A percentile compares a stretch with the other conserved stretches of the same genome.
phyloP scores from a whole-genome alignment of 345 rosid species.

The Toxicodendron radicans region DNA sequence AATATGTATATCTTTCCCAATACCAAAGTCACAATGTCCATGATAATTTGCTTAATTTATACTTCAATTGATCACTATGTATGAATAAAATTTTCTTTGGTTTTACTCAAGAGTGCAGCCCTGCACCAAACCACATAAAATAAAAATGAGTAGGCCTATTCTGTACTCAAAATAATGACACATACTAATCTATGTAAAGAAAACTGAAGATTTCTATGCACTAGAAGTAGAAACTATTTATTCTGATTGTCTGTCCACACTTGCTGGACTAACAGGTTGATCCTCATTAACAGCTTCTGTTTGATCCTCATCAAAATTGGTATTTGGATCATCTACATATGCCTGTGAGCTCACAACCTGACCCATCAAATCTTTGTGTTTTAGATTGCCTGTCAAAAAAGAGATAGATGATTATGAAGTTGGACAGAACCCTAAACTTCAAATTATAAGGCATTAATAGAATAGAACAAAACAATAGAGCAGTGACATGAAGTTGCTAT shows the following conservation, averaged over 20 bases:
- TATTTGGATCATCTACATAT: constrained; percentile 46
- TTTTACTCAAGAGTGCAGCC: too few relatives aligned
- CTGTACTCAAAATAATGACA: too few relatives aligned
- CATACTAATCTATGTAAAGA: too few relatives aligned
- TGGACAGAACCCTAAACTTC: constrained; percentile 5
- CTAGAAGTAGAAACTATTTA: constrained; percentile 11
- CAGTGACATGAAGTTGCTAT: neutral
- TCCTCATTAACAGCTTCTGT: constrained; percentile 30
- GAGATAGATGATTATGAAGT: neutral
- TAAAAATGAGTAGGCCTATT: too few relatives aligned
- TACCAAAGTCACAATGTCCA: too few relatives aligned
- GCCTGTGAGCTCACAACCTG: constrained; percentile 88
- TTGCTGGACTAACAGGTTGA: constrained; percentile 22
- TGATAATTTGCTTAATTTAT: too few relatives aligned
- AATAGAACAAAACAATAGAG: neutral
- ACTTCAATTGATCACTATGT: too few relatives aligned
- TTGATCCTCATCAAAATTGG: constrained; percentile 38
- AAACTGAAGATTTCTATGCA: neutral
- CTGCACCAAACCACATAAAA: too few relatives aligned
- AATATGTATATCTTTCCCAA: too few relatives aligned
- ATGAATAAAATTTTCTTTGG: too few relatives aligned
- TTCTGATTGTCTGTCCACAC: constrained; percentile 27
- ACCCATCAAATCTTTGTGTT: constrained; percentile 84
- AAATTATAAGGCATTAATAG: neutral
- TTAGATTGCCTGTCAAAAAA: constrained; percentile 65